Evolutionary conservation across 192 early-diverging fungal genomes (phyloP).

Genomic region (Martensiomyces pterosporus): DNA sequence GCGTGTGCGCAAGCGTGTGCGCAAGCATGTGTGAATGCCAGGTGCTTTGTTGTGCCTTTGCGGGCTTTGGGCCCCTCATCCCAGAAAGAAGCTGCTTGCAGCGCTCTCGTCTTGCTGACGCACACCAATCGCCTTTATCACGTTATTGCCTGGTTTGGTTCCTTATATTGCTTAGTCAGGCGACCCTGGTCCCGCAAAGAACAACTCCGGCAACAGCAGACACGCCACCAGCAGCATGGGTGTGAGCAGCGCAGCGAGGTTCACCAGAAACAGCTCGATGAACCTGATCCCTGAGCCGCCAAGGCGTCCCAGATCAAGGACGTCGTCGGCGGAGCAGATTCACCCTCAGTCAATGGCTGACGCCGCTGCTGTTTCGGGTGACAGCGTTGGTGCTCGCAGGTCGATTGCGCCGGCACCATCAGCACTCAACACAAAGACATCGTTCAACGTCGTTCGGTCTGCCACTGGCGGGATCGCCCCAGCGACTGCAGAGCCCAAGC

Average conservation of each 20-base stretch:
- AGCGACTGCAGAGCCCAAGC: background rate
- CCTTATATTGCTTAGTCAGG: background rate
- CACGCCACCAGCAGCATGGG: background rate
- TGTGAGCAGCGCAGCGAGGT: background rate
- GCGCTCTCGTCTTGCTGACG: background rate
- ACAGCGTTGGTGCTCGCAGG: too few relatives aligned
- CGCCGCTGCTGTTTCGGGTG: too few relatives aligned
- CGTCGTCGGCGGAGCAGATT: background rate
- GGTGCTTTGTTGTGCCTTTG: too few relatives aligned
- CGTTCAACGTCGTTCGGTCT: slow-evolving; percentile 13
- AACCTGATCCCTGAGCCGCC: background rate
- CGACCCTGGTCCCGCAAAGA: background rate
- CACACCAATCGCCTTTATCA: background rate
- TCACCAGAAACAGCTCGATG: background rate
- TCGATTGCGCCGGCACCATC: slow-evolving; percentile 2
- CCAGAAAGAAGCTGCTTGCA: too few relatives aligned
- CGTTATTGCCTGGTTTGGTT: background rate
- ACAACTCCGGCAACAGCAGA: background rate
- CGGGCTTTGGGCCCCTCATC: too few relatives aligned
- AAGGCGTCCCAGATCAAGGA: background rate
- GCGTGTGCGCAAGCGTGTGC: too few relatives aligned
- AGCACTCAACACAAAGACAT: slow-evolving; percentile 24
- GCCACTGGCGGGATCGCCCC: background rate
- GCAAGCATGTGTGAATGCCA: too few relatives aligned
- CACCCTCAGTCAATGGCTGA: background rate